phyloP scores from a whole-genome alignment of 441 rosid genomes.

The Capsella rubella region DNA sequence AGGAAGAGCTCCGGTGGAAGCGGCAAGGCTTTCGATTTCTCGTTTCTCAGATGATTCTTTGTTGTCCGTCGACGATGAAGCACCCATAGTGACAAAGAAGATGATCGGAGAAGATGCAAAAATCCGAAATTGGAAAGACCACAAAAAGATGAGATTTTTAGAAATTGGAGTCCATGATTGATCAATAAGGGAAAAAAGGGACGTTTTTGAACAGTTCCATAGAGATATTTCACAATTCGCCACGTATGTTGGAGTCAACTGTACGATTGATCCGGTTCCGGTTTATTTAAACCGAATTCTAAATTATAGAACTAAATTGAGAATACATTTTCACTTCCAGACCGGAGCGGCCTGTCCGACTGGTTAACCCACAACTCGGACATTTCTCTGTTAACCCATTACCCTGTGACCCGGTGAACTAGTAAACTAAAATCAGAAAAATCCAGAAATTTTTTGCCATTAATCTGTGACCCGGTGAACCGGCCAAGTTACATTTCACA shows the following conservation, averaged over 20 bases:
- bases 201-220: slow-evolving; percentile 33
- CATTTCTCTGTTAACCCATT: too few species aligned
- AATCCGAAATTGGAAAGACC: neutral
- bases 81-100: slow-evolving; percentile 59
- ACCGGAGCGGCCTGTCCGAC: too few species aligned
- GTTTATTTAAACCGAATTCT: neutral
- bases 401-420: too few species aligned
- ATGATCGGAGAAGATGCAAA: slow-evolving; percentile 3
- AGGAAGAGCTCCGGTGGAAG: slow-evolving; percentile 80
- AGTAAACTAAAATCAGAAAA: too few species aligned
- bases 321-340: too few species aligned
- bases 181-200: neutral
- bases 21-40: slow-evolving; percentile 76
- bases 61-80: slow-evolving; percentile 72
- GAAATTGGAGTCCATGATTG: slow-evolving; percentile 31
- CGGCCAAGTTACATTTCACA: too few species aligned
- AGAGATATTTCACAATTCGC: slow-evolving; percentile 23
- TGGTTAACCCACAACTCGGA: too few species aligned
- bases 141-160: neutral
- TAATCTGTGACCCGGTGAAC: too few species aligned
- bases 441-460: too few species aligned
- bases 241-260: slow-evolving; percentile 24
- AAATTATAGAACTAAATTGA: too few species aligned
- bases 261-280: slow-evolving; percentile 18
- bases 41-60: slow-evolving; percentile 51